Conservation (phyloP, 2,329 filamentous ascomycete species). For the Ceratocystis papillata region DNA sequence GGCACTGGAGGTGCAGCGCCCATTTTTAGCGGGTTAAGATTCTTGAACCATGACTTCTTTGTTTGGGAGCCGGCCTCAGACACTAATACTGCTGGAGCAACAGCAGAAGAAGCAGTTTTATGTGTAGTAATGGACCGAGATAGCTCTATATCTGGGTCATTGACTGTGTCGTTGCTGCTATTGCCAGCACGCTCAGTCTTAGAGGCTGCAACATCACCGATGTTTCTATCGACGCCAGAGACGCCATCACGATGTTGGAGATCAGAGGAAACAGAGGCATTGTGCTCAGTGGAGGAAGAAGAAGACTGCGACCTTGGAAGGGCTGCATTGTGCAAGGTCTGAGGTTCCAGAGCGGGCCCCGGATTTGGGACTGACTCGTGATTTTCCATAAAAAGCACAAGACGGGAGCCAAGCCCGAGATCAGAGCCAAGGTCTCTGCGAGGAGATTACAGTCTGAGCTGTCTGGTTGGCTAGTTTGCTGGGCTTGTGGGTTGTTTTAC, state of each 20-base stretch:
- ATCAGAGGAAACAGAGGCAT: neutral
- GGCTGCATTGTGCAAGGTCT: neutral
- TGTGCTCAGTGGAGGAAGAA: neutral
- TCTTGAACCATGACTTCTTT: constrained; percentile 48
- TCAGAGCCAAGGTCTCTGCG: neutral
- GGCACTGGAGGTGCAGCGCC: constrained; percentile 46
- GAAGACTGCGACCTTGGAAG: neutral
- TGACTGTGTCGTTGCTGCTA: neutral
- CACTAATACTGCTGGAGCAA: neutral
- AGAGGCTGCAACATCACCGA: neutral
- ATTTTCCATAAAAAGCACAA: constrained; percentile 18
- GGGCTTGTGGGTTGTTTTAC: neutral
- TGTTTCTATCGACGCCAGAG: neutral
- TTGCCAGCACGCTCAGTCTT: neutral
- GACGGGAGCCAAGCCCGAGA: neutral
- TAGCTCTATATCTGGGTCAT: neutral
- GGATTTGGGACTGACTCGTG: constrained; percentile 13
- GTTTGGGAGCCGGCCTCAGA: neutral
- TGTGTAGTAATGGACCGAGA: neutral
- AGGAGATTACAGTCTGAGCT: neutral
- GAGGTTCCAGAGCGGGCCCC: constrained; percentile 19
- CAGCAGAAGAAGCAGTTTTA: neutral
- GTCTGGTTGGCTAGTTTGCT: neutral
- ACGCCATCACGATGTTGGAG: neutral
- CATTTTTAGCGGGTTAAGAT: constrained; percentile 52